Evolutionary conservation across 345 rosid species (phyloP), one percentile per base, ranked within the genome.

Genomic region (Punica granatum): DNA sequence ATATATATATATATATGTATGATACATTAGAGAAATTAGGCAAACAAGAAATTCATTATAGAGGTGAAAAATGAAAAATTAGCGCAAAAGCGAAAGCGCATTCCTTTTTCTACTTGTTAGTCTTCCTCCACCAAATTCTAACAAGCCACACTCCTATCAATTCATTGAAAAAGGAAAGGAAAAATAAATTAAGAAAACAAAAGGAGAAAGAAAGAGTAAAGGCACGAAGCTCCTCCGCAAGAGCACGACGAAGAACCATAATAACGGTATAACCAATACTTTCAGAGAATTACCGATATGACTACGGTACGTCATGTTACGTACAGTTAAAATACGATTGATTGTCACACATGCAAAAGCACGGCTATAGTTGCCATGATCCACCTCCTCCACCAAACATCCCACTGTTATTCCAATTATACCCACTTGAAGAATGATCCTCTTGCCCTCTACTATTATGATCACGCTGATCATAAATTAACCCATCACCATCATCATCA

Each of bases 281-380:
- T 37, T 37, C 5, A 37, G 5, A 37, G 6, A 37, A 37, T 37
- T 37, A 11, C 41, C 41, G 11, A 37, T n/a, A 37, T 37, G 41
- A 37, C 5, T 4, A 37, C 41, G 41, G 11, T 37, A 37, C 11
- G 41, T 37, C 41, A 37, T 37, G 41, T 37, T 11, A 11, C 41
- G 41, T 11, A 37, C 41, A 37, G 41, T 37, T 37, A 37, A 37
- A 37, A 37, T 11, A 5, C 41, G 41, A 37, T 11, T 37, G 41
- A n/a, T n/a, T n/a, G n/a, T n/a, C n/a, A n/a, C n/a, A n/a, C n/a
- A n/a, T n/a, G n/a, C n/a, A n/a, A n/a, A n/a, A n/a, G n/a, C n/a
- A n/a, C n/a, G 7, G 61, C 61, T 56, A 56, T 56, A 56, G 61
- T 56, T 56, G 61, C 61, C 61, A 56, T 37, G 41, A 37, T 26